A percentile compares a stretch with the other conserved stretches of the same genome.
These are phyloP conservation scores for Pelargonium cotyledonis DNA, from an alignment of 441 rosid genomes.

Conservation along the genomic window DNA sequence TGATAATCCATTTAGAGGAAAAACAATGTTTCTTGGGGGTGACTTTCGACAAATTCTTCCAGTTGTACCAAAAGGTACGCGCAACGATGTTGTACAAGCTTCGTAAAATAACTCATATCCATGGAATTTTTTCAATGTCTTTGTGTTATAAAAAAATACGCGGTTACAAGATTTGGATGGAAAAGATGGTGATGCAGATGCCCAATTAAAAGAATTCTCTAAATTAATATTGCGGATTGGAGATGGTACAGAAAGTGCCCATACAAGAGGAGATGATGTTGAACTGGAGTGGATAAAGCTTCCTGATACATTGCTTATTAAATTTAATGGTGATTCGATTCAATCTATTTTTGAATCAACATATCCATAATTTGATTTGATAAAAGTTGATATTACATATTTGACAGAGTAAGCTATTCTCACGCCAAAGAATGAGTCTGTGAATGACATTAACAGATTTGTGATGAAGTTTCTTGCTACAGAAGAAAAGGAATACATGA, in stretches of 20 bases:
- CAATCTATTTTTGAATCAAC: background rate
- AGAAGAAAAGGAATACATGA: background rate
- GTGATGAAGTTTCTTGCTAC: background rate
- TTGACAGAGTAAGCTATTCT: constrained; percentile 2
- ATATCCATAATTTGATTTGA: background rate
- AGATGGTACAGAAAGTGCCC: background rate
- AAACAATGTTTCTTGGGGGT: background rate
- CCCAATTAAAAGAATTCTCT: background rate
- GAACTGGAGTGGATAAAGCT: background rate
- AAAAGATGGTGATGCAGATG: too few relatives aligned
- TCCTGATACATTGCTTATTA: background rate
- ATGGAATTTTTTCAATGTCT: constrained; percentile 1
- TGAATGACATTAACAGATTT: background rate
- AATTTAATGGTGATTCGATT: background rate
- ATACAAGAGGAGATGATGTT: background rate
- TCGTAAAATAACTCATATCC: constrained; percentile 3
- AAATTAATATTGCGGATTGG: background rate
- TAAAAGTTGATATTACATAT: background rate
- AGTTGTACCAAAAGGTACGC: background rate
- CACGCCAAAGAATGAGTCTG: constrained; percentile 3
- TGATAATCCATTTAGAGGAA: constrained; percentile 12
- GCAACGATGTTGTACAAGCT: background rate
- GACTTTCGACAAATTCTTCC: constrained; percentile 19
- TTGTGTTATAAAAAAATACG: background rate
- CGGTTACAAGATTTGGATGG: background rate